phyloP scores from a whole-genome alignment of 2,329 filamentous ascomycete species.

The Neofusicoccum sp. region DNA sequence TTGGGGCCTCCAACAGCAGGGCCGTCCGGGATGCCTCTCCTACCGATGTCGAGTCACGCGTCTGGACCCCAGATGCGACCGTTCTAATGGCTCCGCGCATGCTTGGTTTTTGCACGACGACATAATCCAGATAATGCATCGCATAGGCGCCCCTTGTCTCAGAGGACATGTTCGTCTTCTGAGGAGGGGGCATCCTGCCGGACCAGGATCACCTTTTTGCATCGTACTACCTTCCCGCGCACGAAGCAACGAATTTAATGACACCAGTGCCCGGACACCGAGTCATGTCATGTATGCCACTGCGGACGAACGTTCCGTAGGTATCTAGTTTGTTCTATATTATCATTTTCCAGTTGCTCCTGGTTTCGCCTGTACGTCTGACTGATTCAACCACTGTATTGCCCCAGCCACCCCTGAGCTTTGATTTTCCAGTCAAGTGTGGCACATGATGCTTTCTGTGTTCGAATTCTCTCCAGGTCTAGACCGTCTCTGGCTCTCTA shows the following conservation, averaged over 20 bases:
- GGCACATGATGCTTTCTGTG: not conserved
- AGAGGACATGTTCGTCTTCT: not conserved
- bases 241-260: constrained; percentile 16
- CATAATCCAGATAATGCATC: not conserved
- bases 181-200: not conserved
- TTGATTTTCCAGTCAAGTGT: not conserved
- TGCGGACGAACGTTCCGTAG: constrained; percentile 13
- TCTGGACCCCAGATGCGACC: constrained; percentile 16
- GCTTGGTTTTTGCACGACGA: not conserved
- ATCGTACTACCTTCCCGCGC: constrained; percentile 3
- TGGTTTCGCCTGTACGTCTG: not conserved
- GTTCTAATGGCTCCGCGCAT: not conserved
- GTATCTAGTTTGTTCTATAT: constrained; percentile 20
- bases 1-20: constrained; percentile 26
- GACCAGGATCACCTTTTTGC: constrained; percentile 9
- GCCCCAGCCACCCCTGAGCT: no score
- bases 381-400: not conserved
- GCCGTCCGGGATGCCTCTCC: constrained; percentile 5
- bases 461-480: not conserved
- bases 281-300: constrained; percentile 11
- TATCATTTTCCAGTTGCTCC: not conserved
- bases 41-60: constrained; percentile 14
- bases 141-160: not conserved
- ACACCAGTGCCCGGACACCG: not conserved
- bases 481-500: not conserved